phyloP scores from a whole-genome alignment of 2,329 filamentous ascomycete genomes.

The Ceratocystis ficicola region DNA sequence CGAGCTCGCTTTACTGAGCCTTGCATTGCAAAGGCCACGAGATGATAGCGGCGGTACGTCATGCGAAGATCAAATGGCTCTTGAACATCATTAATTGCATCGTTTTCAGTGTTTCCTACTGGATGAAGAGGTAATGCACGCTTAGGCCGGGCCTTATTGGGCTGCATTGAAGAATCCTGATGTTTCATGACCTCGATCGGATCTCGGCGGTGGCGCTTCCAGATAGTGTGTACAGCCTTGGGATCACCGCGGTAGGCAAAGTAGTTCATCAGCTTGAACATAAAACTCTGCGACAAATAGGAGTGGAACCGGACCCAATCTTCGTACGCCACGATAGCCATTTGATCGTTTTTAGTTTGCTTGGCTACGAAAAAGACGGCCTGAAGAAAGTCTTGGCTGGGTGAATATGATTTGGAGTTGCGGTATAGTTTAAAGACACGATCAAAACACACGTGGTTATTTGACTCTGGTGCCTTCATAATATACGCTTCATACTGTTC shows the following conservation, averaged over 20 bases:
- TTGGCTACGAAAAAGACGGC: constrained; percentile 3
- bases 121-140: constrained; percentile 1
- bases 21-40: constrained; percentile 16
- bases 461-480: background rate
- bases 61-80: constrained; percentile 10
- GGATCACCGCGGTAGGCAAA: constrained; percentile 18
- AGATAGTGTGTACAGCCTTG: constrained; percentile 17
- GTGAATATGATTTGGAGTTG: constrained; percentile 3
- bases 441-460: background rate
- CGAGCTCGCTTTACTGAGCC: constrained; percentile 19
- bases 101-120: constrained; percentile 8
- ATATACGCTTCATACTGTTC: constrained; percentile 16
- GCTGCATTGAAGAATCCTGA: background rate
- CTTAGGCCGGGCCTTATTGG: background rate
- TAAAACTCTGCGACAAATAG: background rate
- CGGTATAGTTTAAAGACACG: constrained; percentile 10
- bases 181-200: background rate
- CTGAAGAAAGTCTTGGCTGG: constrained; percentile 4
- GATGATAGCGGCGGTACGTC: constrained; percentile 15
- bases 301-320: constrained; percentile 15
- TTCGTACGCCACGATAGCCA: constrained; percentile 9
- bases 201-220: constrained; percentile 15
- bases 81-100: constrained; percentile 4
- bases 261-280: constrained; percentile 14
- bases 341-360: background rate